phyloP scores from a whole-genome alignment of 2,329 filamentous ascomycete species.

The Geosmithia morbida region DNA sequence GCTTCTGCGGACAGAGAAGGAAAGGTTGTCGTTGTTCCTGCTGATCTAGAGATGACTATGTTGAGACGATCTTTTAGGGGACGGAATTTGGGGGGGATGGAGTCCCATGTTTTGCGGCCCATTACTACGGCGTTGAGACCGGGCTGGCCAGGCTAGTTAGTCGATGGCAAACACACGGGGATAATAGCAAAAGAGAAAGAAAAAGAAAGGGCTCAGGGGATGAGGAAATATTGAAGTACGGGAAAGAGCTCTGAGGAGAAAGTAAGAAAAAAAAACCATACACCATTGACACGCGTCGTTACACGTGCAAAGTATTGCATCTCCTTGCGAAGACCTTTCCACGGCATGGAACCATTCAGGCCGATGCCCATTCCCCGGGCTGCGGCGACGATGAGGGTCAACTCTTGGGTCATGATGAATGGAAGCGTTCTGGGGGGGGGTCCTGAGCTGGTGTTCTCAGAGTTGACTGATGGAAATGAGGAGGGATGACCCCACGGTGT shows the following conservation, averaged over 20 bases:
- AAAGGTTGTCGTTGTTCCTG: conserved; percentile 7
- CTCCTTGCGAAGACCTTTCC: conserved; percentile 77
- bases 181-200: conserved; percentile 4
- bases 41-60: conserved; percentile 57
- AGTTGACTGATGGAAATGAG: not conserved
- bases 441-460: no score
- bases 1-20: no score
- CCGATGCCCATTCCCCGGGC: conserved; percentile 89
- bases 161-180: not conserved
- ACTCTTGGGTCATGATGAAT: conserved; percentile 26
- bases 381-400: conserved; percentile 90
- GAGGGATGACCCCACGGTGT: not conserved
- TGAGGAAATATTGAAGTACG: no score
- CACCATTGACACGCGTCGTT: conserved; percentile 43
- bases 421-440: conserved; percentile 14
- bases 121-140: conserved; percentile 71
- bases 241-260: no score
- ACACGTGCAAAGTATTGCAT: conserved; percentile 93
- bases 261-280: not conserved
- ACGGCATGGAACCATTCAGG: conserved; percentile 62
- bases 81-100: conserved; percentile 63
- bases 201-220: not conserved
- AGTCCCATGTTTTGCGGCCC: conserved; percentile 95
- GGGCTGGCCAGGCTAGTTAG: conserved; percentile 9
- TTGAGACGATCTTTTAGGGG: conserved; percentile 72